Evolutionary conservation across 768 basidiomycete genomes (phyloP), one percentile per base, ranked within the genome.

Genomic region (Paxillus ammoniavirescens): DNA sequence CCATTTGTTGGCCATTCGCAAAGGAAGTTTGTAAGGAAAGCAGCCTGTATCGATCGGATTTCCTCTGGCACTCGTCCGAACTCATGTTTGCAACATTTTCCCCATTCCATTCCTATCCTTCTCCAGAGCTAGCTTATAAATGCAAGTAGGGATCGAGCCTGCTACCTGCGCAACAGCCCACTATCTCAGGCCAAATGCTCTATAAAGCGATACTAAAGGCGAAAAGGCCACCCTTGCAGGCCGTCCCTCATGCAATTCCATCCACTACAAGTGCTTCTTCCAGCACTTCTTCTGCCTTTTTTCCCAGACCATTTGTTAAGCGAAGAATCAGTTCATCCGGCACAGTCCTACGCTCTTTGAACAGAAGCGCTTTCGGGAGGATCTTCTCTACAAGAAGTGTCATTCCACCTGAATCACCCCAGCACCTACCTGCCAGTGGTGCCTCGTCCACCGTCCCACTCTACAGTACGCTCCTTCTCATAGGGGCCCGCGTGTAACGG

Each of bases 201-300:
- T 69, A 63, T 54, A 63, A 71, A 53, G 61, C 54, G 3, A 62
- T 69, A 14, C 50, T 60, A 44, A 80, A 79, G 62, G 78, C 82
- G 54, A 78, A 74, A 60, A 75, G 74, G 61, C 82, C n/a, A n/a
- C n/a, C 84, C 31, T 65, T 85, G 28, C 79, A 79, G 57, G 81
- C 76, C n/a, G 83, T 82, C 8, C 80, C 82, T 21, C 63, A 61
- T 50, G 65, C 56, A 52, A 65, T 69, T 31, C 61, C 61, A 8
- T 69, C 63, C 0, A 69, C 68, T 6, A 68, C 65, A 1, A 57
- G 52, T 42, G 63, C 63, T 13, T 65, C 67, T 3, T 69, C 68
- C 43, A 71, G 68, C 42, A 67, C 59, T 1, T 69, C 69, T n/a
- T 69, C 69, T 31, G 63, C 65, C 8, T 57, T 69, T 40, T 62